Percentiles rank a stretch among this genome's conserved stretches.
phyloP scores from a whole-genome alignment of 139 green algal species.

The Volvox africanus region DNA sequence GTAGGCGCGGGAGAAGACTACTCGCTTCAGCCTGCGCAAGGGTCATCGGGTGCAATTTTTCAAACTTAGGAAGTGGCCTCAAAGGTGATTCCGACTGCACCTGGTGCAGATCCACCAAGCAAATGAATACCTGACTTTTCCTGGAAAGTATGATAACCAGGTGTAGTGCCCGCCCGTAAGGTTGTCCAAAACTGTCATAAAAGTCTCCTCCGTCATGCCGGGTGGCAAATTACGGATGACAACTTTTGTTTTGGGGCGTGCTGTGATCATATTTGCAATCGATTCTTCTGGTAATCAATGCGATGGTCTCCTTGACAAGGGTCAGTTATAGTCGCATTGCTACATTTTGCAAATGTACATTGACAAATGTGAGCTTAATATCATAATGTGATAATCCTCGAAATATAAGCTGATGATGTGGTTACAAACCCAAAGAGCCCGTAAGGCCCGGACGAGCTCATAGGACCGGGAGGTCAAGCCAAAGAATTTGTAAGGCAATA shows the following conservation, averaged over 20 bases:
- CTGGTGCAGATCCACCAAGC: no score
- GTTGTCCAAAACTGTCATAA: conserved; percentile 37
- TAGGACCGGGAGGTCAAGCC: no score
- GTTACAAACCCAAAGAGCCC: no score
- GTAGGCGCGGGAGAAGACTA: conserved; percentile 70
- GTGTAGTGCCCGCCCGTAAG: conserved; percentile 55
- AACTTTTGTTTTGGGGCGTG: conserved; percentile 71
- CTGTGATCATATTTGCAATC: not conserved
- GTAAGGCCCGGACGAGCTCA: not conserved
- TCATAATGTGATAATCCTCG: no score
- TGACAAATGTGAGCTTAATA: no score
- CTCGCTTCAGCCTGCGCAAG: conserved; percentile 63
- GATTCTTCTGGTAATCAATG: not conserved
- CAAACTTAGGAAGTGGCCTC: not conserved
- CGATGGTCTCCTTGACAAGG: not conserved
- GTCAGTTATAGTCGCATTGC: not conserved
- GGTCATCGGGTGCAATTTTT: not conserved
- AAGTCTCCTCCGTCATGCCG: conserved; percentile 64
- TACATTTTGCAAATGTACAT: not conserved
- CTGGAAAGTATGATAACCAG: conserved; percentile 80
- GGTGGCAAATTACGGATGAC: conserved; percentile 80
- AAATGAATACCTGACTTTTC: conserved; percentile 74
- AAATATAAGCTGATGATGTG: no score
- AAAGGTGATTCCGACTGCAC: not conserved
- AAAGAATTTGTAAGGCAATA: no score